Conservation (phyloP, 768 basidiomycete genomes). For the Tricholoma matsutake region DNA sequence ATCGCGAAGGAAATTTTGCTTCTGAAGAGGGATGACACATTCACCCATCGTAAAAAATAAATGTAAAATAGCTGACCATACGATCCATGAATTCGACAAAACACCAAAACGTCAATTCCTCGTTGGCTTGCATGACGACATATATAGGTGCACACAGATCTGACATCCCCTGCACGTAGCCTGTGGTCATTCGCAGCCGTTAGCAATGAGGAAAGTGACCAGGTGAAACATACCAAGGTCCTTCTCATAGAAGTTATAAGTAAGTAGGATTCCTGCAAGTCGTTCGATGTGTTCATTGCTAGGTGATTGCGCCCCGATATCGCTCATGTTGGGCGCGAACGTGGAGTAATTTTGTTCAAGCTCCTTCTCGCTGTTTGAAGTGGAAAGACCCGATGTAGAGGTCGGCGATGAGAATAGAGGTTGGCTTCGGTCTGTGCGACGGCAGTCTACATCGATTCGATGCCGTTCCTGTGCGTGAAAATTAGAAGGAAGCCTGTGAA, state of each 20-base stretch:
- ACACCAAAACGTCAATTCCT: slow-evolving; percentile 94
- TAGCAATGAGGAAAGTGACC: background rate
- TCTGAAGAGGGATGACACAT: slow-evolving; percentile 43
- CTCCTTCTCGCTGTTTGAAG: slow-evolving; percentile 52
- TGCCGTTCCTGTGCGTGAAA: slow-evolving; percentile 64
- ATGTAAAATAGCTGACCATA: slow-evolving; percentile 59
- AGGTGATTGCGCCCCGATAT: slow-evolving; percentile 84
- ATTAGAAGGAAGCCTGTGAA: slow-evolving; percentile 4
- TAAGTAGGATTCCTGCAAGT: slow-evolving; percentile 81
- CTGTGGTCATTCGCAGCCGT: slow-evolving; percentile 32
- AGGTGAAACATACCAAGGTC: slow-evolving; percentile 63
- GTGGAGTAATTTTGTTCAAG: slow-evolving; percentile 56
- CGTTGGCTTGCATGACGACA: slow-evolving; percentile 85
- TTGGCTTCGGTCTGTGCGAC: slow-evolving; percentile 93
- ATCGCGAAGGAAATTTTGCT: slow-evolving; percentile 92
- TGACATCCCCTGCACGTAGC: slow-evolving; percentile 99
- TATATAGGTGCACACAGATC: slow-evolving; percentile 94
- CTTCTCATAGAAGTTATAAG: slow-evolving; percentile 88
- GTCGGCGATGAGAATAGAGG: slow-evolving; percentile 68
- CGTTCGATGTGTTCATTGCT: slow-evolving; percentile 90
- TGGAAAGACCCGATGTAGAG: slow-evolving; percentile 27
- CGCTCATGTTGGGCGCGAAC: slow-evolving; percentile 70
- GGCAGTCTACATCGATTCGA: slow-evolving; percentile 94
- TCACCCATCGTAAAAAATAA: background rate
- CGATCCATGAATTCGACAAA: slow-evolving; percentile 93